phyloP scores from a whole-genome alignment of 345 rosid genomes.

The Bruguiera sexangula region DNA sequence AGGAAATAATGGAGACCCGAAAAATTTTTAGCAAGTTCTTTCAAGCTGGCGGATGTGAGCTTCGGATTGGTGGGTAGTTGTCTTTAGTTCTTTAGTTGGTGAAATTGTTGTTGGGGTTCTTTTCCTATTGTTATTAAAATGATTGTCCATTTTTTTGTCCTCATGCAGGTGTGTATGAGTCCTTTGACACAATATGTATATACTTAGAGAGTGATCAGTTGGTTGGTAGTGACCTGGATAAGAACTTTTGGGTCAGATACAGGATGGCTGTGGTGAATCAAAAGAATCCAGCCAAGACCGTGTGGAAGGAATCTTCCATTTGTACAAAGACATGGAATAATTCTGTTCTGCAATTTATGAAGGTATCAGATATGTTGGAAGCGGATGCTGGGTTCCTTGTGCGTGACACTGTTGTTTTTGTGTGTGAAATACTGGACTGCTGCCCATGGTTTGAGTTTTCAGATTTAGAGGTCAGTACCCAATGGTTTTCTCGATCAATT shows the following conservation, averaged over 20 bases:
- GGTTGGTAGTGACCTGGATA: constrained; percentile 82
- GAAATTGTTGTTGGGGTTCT: constrained; percentile 20
- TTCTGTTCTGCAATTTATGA: constrained; percentile 98
- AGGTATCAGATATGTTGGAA: constrained; percentile 98
- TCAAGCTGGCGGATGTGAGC: constrained; percentile 99
- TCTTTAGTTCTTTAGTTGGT: constrained; percentile 18
- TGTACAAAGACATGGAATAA: constrained; percentile 99
- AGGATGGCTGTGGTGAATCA: constrained; percentile 97
- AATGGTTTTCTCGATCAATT: neutral
- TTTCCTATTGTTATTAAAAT: constrained; percentile 26
- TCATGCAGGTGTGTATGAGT: constrained; percentile 94
- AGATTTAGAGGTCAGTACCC: constrained; percentile 78
- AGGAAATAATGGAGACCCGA: constrained; percentile 98
- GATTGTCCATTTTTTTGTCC: constrained; percentile 24
- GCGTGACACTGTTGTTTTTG: constrained; percentile 97
- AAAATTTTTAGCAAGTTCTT: constrained; percentile 98
- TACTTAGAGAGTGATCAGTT: constrained; percentile 98
- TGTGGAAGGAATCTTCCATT: constrained; percentile 99
- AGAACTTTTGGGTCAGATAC: constrained; percentile 99
- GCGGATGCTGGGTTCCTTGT: constrained; percentile 97
- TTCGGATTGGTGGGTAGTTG: constrained; percentile 77
- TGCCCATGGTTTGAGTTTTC: constrained; percentile 97
- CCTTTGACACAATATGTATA: constrained; percentile 98
- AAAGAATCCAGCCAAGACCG: constrained; percentile 85
- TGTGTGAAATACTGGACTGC: constrained; percentile 96